These are phyloP conservation scores for Cicer cuneatum DNA, from an alignment of 306 rosid genomes.

Conservation along the genomic window DNA sequence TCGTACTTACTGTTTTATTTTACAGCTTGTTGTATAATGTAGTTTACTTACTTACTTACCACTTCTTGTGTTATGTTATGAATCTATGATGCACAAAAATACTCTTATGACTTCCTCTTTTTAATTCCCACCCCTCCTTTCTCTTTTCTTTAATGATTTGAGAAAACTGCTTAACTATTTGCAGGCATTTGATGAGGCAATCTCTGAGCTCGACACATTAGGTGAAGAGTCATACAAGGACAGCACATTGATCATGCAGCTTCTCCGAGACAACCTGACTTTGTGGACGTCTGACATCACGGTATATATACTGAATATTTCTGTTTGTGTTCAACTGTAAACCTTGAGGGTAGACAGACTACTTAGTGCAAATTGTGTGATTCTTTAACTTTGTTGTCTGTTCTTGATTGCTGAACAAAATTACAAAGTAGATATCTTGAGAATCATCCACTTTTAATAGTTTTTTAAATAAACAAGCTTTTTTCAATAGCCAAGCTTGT, in stretches of 20 bases:
- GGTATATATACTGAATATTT: slow-evolving; percentile 46
- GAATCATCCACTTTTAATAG: not conserved
- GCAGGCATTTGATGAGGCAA: slow-evolving; percentile 97
- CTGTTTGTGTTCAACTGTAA: not conserved
- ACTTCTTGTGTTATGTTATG: not conserved
- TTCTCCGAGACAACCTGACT: slow-evolving; percentile 92
- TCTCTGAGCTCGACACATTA: slow-evolving; percentile 86
- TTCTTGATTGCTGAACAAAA: not conserved
- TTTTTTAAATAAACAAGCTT: not conserved
- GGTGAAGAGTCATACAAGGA: slow-evolving; percentile 99
- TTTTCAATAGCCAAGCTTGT: not conserved
- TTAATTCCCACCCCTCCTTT: not conserved
- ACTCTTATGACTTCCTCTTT: not conserved
- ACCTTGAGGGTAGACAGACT: not conserved
- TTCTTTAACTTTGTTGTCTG: not conserved
- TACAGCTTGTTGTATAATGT: not conserved
- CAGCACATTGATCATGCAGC: slow-evolving; percentile 96
- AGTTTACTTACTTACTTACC: not conserved
- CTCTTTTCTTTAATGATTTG: not conserved
- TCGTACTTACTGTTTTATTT: not conserved
- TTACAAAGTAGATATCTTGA: not conserved
- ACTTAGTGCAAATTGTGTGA: not conserved
- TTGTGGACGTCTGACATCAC: slow-evolving; percentile 95
- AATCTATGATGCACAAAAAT: not conserved
- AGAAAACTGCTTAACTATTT: slow-evolving; percentile 8